Conservation (phyloP, 108 stramenopile genomes). For the Epipyxis sp. region DNA sequence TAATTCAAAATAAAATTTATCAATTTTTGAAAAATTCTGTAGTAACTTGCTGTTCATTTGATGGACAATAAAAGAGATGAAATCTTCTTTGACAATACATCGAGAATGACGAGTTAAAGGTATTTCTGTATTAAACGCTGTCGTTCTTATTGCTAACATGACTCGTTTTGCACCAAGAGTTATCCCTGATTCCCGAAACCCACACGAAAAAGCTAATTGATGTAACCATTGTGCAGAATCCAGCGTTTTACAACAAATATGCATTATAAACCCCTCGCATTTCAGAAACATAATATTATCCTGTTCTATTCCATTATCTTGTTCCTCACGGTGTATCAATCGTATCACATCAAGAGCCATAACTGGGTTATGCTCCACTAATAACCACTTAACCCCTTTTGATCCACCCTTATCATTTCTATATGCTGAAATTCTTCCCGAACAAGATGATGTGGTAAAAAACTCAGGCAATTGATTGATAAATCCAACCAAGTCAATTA, state of each 20-base stretch:
- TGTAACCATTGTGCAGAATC: constrained; percentile 28
- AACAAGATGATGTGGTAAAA: constrained; percentile 35
- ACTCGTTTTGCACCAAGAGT: constrained; percentile 7
- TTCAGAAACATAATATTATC: constrained; percentile 22
- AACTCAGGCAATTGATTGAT: constrained; percentile 30
- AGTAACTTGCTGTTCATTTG: constrained; percentile 10
- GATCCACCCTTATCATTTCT: background rate
- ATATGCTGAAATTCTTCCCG: constrained; percentile 30
- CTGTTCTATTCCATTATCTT: background rate
- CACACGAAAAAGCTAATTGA: constrained; percentile 5
- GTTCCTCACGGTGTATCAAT: background rate
- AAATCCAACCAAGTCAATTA: constrained; percentile 25
- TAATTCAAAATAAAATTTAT: no score
- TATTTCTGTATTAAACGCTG: constrained; percentile 19
- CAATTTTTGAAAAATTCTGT: background rate
- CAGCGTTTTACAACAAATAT: constrained; percentile 34
- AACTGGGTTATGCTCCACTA: background rate
- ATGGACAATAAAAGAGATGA: background rate
- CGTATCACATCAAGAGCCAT: background rate
- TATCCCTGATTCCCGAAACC: constrained; percentile 49
- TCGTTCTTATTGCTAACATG: constrained; percentile 42
- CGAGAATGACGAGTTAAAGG: constrained; percentile 32
- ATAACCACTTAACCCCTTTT: constrained; percentile 32
- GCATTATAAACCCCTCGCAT: constrained; percentile 42
- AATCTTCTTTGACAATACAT: background rate